Conservation (phyloP, 768 basidiomycete species). For the Lentinula aciculospora region DNA sequence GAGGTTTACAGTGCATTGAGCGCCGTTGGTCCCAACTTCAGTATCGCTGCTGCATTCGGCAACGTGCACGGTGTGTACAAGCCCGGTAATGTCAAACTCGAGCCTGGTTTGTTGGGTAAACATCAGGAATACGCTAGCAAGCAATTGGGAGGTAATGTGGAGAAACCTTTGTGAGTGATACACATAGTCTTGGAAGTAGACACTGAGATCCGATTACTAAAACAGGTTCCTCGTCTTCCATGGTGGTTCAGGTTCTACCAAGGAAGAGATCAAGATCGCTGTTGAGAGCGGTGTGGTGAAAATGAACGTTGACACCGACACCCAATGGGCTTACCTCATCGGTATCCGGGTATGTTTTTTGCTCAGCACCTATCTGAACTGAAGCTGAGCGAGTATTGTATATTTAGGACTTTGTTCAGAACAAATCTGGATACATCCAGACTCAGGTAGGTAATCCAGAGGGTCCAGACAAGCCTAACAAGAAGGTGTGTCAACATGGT, state of each 20-base stretch:
- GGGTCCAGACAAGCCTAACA: slow-evolving; percentile 96
- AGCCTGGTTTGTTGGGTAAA: slow-evolving; percentile 85
- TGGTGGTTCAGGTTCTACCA: slow-evolving; percentile 96
- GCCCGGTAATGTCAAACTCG: slow-evolving; percentile 93
- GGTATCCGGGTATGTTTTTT: slow-evolving; percentile 63
- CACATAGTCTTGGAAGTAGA: background rate
- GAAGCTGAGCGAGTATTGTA: background rate
- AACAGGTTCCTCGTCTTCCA: slow-evolving; percentile 97
- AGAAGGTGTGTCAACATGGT: slow-evolving; percentile 60
- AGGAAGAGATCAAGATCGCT: slow-evolving; percentile 91
- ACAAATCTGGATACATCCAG: slow-evolving; percentile 84
- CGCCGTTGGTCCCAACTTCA: slow-evolving; percentile 88
- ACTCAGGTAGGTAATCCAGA: slow-evolving; percentile 97
- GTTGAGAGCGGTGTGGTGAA: slow-evolving; percentile 93
- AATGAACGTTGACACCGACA: slow-evolving; percentile 99
- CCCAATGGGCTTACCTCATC: slow-evolving; percentile 84
- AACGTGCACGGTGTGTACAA: slow-evolving; percentile 99
- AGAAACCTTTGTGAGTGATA: slow-evolving; percentile 74
- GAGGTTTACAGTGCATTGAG: slow-evolving; percentile 85
- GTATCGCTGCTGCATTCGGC: slow-evolving; percentile 96
- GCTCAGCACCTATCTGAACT: background rate
- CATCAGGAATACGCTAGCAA: slow-evolving; percentile 76
- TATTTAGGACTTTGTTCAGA: slow-evolving; percentile 72
- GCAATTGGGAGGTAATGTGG: slow-evolving; percentile 56
- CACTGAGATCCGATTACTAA: background rate